Evolutionary conservation across 1,139 yeast genomes (phyloP).

Genomic region (Suhomyces anneliseae): DNA sequence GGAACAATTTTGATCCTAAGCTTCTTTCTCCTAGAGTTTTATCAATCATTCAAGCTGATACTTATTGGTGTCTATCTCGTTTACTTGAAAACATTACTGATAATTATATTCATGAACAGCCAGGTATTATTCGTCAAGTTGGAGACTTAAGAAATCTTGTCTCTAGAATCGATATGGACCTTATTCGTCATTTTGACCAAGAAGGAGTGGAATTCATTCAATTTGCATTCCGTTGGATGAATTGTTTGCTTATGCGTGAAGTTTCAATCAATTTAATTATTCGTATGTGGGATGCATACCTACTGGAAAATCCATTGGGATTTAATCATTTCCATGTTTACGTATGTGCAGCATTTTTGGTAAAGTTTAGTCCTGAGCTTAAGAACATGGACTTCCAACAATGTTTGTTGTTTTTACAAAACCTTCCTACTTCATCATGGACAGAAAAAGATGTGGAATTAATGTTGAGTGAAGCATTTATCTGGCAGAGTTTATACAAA

Average conservation of each 20-base stretch:
- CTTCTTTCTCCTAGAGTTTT: constrained; percentile 52
- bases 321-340: constrained; percentile 92
- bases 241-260: constrained; percentile 94
- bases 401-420: constrained; percentile 83
- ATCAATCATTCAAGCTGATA: constrained; percentile 76
- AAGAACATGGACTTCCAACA: constrained; percentile 94
- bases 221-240: constrained; percentile 98
- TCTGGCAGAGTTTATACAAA: constrained; percentile 92
- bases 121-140: constrained; percentile 93
- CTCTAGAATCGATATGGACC: constrained; percentile 71
- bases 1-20: constrained; percentile 60
- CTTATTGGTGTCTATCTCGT: constrained; percentile 94
- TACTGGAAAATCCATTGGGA: constrained; percentile 85
- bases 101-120: constrained; percentile 96
- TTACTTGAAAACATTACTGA: constrained; percentile 92
- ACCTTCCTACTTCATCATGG: constrained; percentile 86
- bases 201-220: constrained; percentile 93
- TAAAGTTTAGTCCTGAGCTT: constrained; percentile 77
- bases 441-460: constrained; percentile 86
- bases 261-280: constrained; percentile 73
- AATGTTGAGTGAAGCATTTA: constrained; percentile 89
- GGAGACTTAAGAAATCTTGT: constrained; percentile 75
- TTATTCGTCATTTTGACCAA: constrained; percentile 69
- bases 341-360: constrained; percentile 96
- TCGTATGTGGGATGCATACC: constrained; percentile 97